These are phyloP conservation scores for Cucumis sativus DNA, from an alignment of 306 rosid species.

Conservation along the genomic window DNA sequence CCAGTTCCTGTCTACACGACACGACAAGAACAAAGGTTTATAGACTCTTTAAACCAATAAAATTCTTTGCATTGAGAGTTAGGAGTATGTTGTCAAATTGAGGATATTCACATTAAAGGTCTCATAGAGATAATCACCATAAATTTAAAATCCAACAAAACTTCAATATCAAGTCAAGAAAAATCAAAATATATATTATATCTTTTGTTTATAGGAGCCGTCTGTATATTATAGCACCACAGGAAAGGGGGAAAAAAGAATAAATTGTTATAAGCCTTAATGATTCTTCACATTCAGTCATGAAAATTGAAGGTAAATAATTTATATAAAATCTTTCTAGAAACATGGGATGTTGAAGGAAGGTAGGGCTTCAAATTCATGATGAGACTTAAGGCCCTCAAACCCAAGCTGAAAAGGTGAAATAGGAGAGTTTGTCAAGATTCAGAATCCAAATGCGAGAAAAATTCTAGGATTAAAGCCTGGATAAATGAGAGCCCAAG, in stretches of 20 bases:
- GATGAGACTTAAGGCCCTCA: no score
- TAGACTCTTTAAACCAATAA: not conserved
- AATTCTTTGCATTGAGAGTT: not conserved
- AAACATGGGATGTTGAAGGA: no score
- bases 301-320: not conserved
- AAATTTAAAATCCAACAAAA: not conserved
- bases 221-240: not conserved
- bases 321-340: not conserved
- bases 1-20: conserved; percentile 72
- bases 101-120: not conserved
- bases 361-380: no score
- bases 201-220: no score
- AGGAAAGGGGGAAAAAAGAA: not conserved
- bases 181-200: not conserved
- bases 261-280: not conserved
- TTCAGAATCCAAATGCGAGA: no score
- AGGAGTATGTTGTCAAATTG: not conserved
- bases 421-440: no score
- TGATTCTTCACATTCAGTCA: not conserved
- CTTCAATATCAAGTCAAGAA: not conserved
- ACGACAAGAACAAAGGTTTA: conserved; percentile 3
- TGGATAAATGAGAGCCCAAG: no score
- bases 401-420: no score
- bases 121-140: not conserved
- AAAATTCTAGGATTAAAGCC: no score